phyloP scores from a whole-genome alignment of 495 filamentous ascomycete genomes.

The Tuber calosporum region DNA sequence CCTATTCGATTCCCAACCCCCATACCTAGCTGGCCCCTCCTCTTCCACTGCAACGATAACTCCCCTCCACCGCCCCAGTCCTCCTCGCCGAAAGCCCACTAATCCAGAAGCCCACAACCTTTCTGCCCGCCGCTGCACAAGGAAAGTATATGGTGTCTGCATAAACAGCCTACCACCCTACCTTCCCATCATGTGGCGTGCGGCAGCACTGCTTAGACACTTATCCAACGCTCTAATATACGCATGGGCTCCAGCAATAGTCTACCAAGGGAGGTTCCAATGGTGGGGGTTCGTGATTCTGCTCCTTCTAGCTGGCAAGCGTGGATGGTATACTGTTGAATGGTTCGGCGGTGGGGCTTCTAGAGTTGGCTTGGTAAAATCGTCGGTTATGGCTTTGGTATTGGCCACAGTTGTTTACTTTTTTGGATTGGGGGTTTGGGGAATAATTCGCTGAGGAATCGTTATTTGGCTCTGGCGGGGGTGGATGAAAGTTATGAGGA shows the following conservation, averaged over 20 bases:
- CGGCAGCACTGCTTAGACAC: constrained; percentile 34
- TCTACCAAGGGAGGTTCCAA: constrained; percentile 35
- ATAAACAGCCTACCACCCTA: constrained; percentile 31
- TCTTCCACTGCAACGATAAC: neutral
- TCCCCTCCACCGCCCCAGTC: neutral
- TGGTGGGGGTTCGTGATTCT: constrained; percentile 33
- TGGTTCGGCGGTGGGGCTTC: constrained; percentile 40
- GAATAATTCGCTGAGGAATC: constrained; percentile 22
- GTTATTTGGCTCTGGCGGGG: neutral
- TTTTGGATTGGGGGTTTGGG: constrained; percentile 30
- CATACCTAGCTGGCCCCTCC: constrained; percentile 8
- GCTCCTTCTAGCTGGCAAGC: constrained; percentile 28
- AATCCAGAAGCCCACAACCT: constrained; percentile 1
- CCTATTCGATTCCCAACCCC: constrained; percentile 22
- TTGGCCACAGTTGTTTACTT: constrained; percentile 28
- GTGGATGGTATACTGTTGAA: constrained; percentile 40
- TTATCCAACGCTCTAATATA: constrained; percentile 38
- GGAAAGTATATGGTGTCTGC: constrained; percentile 35
- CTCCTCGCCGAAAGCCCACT: constrained; percentile 21
- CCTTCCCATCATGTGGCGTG: constrained; percentile 37
- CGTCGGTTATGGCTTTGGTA: constrained; percentile 28
- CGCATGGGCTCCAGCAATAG: constrained; percentile 38
- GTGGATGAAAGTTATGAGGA: neutral
- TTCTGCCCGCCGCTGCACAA: constrained; percentile 1
- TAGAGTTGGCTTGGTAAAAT: constrained; percentile 36